These are phyloP conservation scores for Heteromeles arbutifolia DNA, from an alignment of 306 rosid species.

Conservation along the genomic window DNA sequence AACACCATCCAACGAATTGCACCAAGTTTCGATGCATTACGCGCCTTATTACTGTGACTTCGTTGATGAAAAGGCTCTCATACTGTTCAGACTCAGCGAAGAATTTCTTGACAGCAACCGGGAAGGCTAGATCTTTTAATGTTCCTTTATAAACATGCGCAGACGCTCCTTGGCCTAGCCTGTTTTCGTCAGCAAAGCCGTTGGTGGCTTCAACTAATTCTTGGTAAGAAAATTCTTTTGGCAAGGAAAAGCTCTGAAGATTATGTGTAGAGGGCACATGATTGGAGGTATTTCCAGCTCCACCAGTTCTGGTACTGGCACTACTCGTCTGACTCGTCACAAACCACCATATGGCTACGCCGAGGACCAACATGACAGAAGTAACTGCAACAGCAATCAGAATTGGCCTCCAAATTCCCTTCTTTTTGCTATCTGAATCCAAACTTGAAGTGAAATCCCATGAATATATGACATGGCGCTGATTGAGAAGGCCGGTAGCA, in stretches of 20 bases:
- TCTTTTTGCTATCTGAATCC: background rate
- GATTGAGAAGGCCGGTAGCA: background rate
- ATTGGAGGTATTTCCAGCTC: background rate
- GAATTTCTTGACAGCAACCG: conserved; percentile 48
- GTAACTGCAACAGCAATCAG: background rate
- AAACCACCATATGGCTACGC: background rate
- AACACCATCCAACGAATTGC: conserved; percentile 58
- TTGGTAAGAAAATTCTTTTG: conserved; percentile 35
- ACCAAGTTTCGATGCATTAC: conserved; percentile 44
- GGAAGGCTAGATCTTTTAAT: conserved; percentile 12
- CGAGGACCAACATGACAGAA: background rate
- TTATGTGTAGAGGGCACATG: background rate
- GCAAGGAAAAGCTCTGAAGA: conserved; percentile 33
- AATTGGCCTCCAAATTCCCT: background rate
- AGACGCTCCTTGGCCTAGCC: conserved; percentile 53
- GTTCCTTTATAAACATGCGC: conserved; percentile 39
- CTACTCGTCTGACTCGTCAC: background rate
- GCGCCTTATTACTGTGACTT: conserved; percentile 47
- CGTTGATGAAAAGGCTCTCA: conserved; percentile 32
- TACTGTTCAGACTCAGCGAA: conserved; percentile 31
- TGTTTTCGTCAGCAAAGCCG: conserved; percentile 30
- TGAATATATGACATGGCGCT: background rate
- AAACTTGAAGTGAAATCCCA: conserved; percentile 16
- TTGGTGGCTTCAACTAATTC: conserved; percentile 41
- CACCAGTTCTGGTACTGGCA: no score